These are phyloP conservation scores for Candida maltosa DNA, from an alignment of 805 yeast species.

Conservation along the genomic window DNA sequence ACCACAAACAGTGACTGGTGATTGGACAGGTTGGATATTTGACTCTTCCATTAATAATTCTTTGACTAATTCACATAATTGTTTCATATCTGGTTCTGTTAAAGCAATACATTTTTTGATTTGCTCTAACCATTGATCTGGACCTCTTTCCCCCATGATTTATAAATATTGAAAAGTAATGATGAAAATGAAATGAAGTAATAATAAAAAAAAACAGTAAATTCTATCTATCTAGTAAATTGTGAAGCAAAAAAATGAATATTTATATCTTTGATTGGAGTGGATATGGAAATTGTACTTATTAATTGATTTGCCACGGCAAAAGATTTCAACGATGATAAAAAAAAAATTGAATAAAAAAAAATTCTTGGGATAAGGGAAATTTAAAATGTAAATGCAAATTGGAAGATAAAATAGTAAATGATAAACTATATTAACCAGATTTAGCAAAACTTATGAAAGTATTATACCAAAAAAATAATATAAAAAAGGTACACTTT, in stretches of 20 bases:
- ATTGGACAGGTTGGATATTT: slow-evolving; percentile 88
- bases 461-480: too few relatives aligned
- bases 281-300: background rate
- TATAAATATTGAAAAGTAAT: background rate
- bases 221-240: too few relatives aligned
- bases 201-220: background rate
- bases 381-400: too few relatives aligned
- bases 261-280: background rate
- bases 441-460: too few relatives aligned
- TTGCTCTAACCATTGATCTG: slow-evolving; percentile 95
- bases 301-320: background rate
- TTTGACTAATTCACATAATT: slow-evolving; percentile 90
- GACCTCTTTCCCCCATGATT: slow-evolving; percentile 70
- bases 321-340: too few relatives aligned
- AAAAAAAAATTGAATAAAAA: too few relatives aligned
- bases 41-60: slow-evolving; percentile 94
- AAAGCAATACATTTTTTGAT: slow-evolving; percentile 85
- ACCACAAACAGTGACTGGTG: slow-evolving; percentile 95
- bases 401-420: too few relatives aligned
- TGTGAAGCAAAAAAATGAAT: too few relatives aligned
- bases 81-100: slow-evolving; percentile 93
- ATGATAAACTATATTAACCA: too few relatives aligned
- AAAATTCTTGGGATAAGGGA: too few relatives aligned
- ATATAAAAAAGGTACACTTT: too few relatives aligned
- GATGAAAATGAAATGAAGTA: background rate